Base-by-base conservation (phyloP, 306 rosid genomes). In the Macrotyloma uniflorum region DNA sequence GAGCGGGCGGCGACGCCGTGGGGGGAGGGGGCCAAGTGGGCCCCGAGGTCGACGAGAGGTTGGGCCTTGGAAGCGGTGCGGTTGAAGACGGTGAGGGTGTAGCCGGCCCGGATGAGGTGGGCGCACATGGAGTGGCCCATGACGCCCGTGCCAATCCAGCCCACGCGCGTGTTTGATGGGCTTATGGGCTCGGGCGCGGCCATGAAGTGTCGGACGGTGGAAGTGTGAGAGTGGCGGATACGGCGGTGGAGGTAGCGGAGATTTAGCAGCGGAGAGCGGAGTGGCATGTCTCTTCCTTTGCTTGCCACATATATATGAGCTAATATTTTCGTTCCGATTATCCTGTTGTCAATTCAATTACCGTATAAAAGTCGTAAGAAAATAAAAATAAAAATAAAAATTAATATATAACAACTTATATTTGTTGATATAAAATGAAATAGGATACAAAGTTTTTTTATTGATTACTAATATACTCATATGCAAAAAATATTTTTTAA, bases 71-170 rank as follows among this genome's bases (percentile, higher is more conserved):
- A 89, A 46, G 76, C 67, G 5, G 98, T 94, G 86, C 98, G 97
- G 82, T 91, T 94, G 93, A 94, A 94, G 83, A 94, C 87, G 76
- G 96, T 94, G 80, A 94, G 93, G 36, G 79, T 53, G 89, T 85
- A 94, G 83, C 98, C 98, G 73, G 97, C 96, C 54, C 83, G 87
- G 81, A 94, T 83, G 59, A 94, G 86, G 83, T 92, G 98, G 83
- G 86, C 50, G 74, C 94, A 89, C 98, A 94, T 94, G 82, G 88
- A 91, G 5, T 72, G 92, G 58, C 98, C 98, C 98, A 94, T 94
- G 1, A 94, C 89, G 43, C 98, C 98, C 30, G 98, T 94, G 33
- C 98, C 98, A 84, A 94, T 92, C 97, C 98, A 94, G 33, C 98
- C 98, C 66, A 94, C 83, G 7, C 97, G 96, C 19, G 94, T 90